Evolutionary conservation across 495 filamentous ascomycete species (phyloP).

Genomic region (Tuber indicum): DNA sequence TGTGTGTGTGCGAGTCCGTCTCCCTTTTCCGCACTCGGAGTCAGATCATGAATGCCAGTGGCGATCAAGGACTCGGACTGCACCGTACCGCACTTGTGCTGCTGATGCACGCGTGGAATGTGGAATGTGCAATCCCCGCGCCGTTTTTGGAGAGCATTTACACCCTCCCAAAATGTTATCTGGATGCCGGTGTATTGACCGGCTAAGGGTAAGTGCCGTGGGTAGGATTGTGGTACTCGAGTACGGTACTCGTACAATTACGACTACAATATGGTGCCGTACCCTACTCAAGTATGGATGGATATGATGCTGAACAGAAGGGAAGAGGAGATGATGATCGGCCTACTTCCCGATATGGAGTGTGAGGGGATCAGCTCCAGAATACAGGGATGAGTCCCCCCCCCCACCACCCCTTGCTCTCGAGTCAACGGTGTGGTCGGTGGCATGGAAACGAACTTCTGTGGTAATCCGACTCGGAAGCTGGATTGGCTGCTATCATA

Average conservation of each 20-base stretch:
- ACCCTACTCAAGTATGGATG: no score
- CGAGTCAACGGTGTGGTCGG: not conserved
- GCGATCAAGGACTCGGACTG: not conserved
- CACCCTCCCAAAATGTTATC: not conserved
- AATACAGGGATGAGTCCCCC: not conserved
- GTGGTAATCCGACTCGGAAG: not conserved
- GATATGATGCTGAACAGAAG: not conserved
- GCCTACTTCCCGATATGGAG: not conserved
- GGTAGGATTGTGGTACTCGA: not conserved
- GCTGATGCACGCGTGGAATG: not conserved
- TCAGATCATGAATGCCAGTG: not conserved
- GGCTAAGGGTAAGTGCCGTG: not conserved
- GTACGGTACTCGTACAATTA: not conserved
- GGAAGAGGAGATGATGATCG: not conserved
- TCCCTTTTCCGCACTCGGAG: no score
- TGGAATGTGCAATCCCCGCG: not conserved
- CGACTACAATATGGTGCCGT: no score
- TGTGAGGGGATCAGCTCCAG: not conserved
- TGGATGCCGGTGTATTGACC: not conserved
- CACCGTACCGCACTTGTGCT: not conserved
- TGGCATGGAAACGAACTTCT: not conserved
- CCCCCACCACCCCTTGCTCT: not conserved
- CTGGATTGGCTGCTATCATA: not conserved
- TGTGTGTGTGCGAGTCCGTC: no score
- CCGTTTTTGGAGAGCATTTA: not conserved